phyloP scores from a whole-genome alignment of 768 basidiomycete genomes.

The Auricularia sp. region DNA sequence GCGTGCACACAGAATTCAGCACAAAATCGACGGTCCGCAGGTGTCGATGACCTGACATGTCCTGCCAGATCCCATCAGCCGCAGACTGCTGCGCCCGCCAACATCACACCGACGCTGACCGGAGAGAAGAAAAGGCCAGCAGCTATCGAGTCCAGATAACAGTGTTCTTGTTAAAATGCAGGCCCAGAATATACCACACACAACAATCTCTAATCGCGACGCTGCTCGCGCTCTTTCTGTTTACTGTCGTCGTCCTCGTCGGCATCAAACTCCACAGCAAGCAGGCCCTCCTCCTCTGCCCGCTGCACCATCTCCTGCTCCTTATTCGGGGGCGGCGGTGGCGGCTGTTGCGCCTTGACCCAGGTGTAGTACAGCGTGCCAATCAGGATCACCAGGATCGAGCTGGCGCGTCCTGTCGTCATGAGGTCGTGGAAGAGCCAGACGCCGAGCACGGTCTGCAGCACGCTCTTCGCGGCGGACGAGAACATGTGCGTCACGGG shows the following conservation, averaged over 20 bases:
- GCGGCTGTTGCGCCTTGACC: conserved; percentile 23
- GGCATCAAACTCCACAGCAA: background rate
- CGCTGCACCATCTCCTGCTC: conserved; percentile 5
- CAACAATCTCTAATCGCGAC: background rate
- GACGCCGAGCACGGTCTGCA: conserved; percentile 34
- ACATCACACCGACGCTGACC: too few species aligned
- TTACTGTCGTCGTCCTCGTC: conserved; percentile 1
- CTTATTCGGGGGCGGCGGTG: background rate
- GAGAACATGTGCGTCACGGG: conserved; percentile 39
- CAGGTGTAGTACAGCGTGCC: conserved; percentile 70
- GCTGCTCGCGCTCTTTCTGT: background rate
- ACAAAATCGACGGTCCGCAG: too few species aligned
- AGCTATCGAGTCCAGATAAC: too few species aligned
- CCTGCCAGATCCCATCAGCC: too few species aligned
- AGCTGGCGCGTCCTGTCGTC: conserved; percentile 58
- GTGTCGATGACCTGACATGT: too few species aligned
- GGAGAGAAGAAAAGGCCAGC: too few species aligned
- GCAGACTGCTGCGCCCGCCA: too few species aligned
- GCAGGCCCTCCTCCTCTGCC: conserved; percentile 4
- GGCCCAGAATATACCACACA: too few species aligned
- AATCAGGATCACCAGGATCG: conserved; percentile 69
- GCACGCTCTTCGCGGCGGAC: conserved; percentile 33
- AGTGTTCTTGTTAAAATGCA: too few species aligned
- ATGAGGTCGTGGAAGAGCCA: conserved; percentile 32
- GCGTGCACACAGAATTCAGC: too few species aligned